Conservation (phyloP, 768 basidiomycete species). For the Lactarius akahatsu region DNA sequence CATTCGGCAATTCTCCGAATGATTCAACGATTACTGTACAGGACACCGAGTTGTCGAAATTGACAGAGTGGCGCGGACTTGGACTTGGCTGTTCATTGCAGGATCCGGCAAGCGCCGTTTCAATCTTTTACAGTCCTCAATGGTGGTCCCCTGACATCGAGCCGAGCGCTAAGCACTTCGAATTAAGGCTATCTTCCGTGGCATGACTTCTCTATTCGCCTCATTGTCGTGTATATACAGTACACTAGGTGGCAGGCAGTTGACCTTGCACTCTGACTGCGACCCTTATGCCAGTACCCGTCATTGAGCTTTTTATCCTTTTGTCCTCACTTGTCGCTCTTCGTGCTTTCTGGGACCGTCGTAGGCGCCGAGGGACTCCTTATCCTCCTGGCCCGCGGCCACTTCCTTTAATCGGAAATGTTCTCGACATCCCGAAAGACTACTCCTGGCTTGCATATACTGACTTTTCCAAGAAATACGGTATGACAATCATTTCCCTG, state of each 20-base stretch:
- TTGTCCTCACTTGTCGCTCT: background rate
- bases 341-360: slow-evolving; percentile 1
- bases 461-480: background rate
- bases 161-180: too few species aligned
- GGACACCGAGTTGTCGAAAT: background rate
- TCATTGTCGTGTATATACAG: background rate
- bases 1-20: background rate
- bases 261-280: too few species aligned
- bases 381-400: slow-evolving; percentile 22
- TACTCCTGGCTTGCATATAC: slow-evolving; percentile 19
- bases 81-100: too few species aligned
- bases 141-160: too few species aligned
- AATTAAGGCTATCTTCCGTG: too few species aligned
- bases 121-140: too few species aligned
- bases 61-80: background rate
- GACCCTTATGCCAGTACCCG: background rate
- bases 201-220: background rate
- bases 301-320: slow-evolving; percentile 6
- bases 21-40: background rate
- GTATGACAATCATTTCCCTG: background rate
- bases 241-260: background rate
- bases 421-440: slow-evolving; percentile 16
- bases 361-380: background rate
- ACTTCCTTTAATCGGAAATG: slow-evolving; percentile 15
- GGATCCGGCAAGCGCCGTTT: too few species aligned